Conservation (phyloP, 1,284 basidiomycete species). For the Ceratobasidium papillatum region DNA sequence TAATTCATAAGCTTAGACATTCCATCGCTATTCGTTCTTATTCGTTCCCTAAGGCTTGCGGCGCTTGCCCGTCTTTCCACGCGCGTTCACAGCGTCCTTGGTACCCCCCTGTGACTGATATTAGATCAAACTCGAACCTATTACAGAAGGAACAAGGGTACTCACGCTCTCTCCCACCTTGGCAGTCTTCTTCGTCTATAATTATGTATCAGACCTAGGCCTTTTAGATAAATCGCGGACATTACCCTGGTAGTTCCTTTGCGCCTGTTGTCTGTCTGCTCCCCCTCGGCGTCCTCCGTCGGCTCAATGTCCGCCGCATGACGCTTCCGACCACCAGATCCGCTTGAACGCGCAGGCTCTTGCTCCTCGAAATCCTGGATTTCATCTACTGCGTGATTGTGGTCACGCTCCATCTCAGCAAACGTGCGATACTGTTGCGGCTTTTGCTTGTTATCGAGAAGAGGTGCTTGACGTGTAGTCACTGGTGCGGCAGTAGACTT, state of each 20-base stretch:
- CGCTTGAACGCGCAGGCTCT: background rate
- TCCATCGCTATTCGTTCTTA: background rate
- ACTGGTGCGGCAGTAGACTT: background rate
- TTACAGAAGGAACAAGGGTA: background rate
- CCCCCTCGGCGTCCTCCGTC: slow-evolving; percentile 2
- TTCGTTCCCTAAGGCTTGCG: slow-evolving; percentile 1
- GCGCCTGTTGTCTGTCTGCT: slow-evolving; percentile 5
- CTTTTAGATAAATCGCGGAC: background rate
- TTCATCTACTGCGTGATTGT: slow-evolving; percentile 1
- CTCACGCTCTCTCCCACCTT: slow-evolving; percentile 2
- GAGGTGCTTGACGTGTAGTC: background rate
- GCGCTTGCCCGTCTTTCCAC: slow-evolving; percentile 12
- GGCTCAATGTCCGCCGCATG: background rate
- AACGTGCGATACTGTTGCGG: slow-evolving; percentile 19
- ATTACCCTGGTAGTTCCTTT: slow-evolving; percentile 3
- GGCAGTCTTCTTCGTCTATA: slow-evolving; percentile 17
- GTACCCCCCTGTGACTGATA: background rate
- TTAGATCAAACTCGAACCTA: background rate
- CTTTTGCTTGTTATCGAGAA: background rate
- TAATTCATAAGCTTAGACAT: slow-evolving; percentile 7
- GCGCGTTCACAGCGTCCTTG: background rate
- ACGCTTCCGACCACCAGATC: slow-evolving; percentile 3
- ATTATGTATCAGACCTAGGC: background rate
- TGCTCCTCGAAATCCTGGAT: slow-evolving; percentile 34
- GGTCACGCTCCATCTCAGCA: background rate